Evolutionary conservation across 352 stramenopile genomes (phyloP), one percentile per base, ranked within the genome.

Genomic region (Phytopythium boreale): DNA sequence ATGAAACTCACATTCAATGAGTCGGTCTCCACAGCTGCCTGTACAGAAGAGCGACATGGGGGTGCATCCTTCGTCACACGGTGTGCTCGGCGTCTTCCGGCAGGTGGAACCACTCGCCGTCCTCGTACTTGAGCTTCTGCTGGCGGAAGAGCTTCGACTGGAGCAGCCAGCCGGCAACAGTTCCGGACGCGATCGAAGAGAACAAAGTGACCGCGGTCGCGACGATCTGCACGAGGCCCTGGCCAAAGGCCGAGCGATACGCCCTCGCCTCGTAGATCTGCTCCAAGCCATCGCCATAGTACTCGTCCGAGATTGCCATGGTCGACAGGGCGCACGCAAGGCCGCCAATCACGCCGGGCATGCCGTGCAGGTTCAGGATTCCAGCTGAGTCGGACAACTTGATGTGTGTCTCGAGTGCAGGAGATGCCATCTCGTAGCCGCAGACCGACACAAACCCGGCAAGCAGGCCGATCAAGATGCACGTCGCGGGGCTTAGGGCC

Each of bases 341-440:
- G 0, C 79, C 79, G 10, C 79, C 82, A 46, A 88, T 73, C 8
- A 90, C 67, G 11, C 79, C 78, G 2, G 84, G 87, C 64, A 87
- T 87, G 39, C 76, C 87, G 64, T 95, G 87, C 53, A 95, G 66
- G 49, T 93, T 90, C 10, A 87, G 59, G 29, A 95, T 85, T 1
- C 79, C 79, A 1, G 57, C 75, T 10, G 66, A 79, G 62, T 88
- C 79, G 17, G 77, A 84, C 24, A 87, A 63, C 0, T 63, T 59
- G 24, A 87, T 74, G 26, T 59, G 69, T 0, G 19, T 44, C 64
- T 88, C 77, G 0, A 86, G 69, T 4, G 66, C 52, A 0, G 77
- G 77, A 5, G 72, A 69, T 27, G 80, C 43, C 59, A 73, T 77
- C 59, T 66, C 64, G 58, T 88, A 88, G 4, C 75, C 79, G 9